These are phyloP conservation scores for Hygrophoropsis aurantiaca DNA, from an alignment of 768 basidiomycete species.

Conservation along the genomic window DNA sequence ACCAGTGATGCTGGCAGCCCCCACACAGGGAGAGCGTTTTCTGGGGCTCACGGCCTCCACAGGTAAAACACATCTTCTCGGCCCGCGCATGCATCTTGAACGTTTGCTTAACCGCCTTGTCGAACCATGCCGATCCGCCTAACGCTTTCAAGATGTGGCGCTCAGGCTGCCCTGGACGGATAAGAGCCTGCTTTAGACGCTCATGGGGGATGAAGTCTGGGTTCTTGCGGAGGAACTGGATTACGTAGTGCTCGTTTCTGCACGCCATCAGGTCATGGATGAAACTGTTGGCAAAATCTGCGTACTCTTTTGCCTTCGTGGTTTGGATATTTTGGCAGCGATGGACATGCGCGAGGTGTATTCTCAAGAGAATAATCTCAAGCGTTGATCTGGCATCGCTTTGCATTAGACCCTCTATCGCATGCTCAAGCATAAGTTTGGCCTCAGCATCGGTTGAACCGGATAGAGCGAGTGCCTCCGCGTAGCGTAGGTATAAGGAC, in stretches of 20 bases:
- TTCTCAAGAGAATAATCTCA: not conserved
- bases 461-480: conserved; percentile 6
- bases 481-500: not conserved
- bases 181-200: not conserved
- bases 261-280: not conserved
- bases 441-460: conserved; percentile 8
- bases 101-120: conserved; percentile 9
- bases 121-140: conserved; percentile 19
- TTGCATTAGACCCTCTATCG: conserved; percentile 3
- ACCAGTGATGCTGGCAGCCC: conserved; percentile 21
- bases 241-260: conserved; percentile 11
- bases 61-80: conserved; percentile 14
- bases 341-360: conserved; percentile 14
- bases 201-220: conserved; percentile 4
- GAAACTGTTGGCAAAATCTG: not conserved
- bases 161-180: conserved; percentile 5
- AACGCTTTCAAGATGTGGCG: conserved; percentile 14
- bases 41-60: conserved; percentile 14
- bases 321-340: conserved; percentile 8
- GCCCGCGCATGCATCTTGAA: conserved; percentile 12
- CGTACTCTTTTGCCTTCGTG: conserved; percentile 13
- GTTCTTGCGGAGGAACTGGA: conserved; percentile 21
- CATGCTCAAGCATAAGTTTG: conserved; percentile 1
- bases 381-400: not conserved
- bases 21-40: conserved; percentile 16